Evolutionary conservation across 1,139 yeast genomes (phyloP).

Genomic region (Geotrichum siamense): DNA sequence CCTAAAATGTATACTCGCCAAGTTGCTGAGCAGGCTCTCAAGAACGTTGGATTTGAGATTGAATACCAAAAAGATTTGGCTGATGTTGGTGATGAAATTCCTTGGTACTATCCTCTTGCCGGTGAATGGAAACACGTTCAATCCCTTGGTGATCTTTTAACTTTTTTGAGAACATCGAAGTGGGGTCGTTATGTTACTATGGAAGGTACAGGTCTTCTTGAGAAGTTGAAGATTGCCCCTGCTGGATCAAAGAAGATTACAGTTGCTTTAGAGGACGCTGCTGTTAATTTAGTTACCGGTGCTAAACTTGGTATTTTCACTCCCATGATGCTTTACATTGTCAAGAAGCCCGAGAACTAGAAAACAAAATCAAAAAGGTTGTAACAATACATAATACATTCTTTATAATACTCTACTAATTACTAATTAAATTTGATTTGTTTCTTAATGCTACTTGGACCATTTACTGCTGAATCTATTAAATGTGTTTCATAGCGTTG

Average conservation of each 20-base stretch:
- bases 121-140: constrained; percentile 91
- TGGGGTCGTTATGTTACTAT: constrained; percentile 84
- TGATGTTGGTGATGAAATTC: constrained; percentile 70
- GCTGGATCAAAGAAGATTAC: constrained; percentile 90
- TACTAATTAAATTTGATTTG: too few relatives aligned
- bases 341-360: constrained; percentile 61
- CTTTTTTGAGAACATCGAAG: constrained; percentile 82
- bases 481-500: too few relatives aligned
- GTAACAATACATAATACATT: too few relatives aligned
- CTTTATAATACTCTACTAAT: too few relatives aligned
- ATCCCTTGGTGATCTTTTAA: constrained; percentile 65
- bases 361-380: too few relatives aligned
- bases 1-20: constrained; percentile 88
- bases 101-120: constrained; percentile 96
- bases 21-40: constrained; percentile 83
- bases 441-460: too few relatives aligned
- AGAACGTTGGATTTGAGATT: constrained; percentile 81
- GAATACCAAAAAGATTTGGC: constrained; percentile 76
- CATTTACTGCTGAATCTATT: too few relatives aligned
- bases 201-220: constrained; percentile 70
- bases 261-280: constrained; percentile 91
- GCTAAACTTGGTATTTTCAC: constrained; percentile 84
- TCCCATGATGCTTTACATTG: constrained; percentile 92
- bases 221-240: constrained; percentile 82
- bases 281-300: constrained; percentile 89